Conservation (phyloP, 208 protist genomes). For the Crithidia expoeki region DNA sequence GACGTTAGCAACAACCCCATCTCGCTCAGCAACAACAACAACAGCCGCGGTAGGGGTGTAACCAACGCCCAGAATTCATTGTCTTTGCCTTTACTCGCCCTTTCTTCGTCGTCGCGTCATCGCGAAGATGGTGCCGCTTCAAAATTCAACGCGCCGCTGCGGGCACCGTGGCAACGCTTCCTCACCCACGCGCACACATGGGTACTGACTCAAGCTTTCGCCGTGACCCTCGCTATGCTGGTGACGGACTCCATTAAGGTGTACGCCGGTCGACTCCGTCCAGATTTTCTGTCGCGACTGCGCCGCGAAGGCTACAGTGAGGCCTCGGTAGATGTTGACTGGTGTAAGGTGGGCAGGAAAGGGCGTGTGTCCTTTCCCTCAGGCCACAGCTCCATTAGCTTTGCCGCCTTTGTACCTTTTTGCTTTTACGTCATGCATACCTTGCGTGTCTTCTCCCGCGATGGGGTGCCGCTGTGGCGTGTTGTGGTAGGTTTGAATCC, state of each 20-base stretch:
- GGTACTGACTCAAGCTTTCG: conserved; percentile 56
- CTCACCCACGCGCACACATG: conserved; percentile 48
- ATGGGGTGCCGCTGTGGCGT: conserved; percentile 47
- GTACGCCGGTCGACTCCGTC: conserved; percentile 65
- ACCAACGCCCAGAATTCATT: too few species aligned
- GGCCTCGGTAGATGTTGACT: conserved; percentile 16
- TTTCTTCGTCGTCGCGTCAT: background rate
- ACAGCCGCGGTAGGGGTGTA: background rate
- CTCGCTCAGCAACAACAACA: background rate
- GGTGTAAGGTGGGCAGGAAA: conserved; percentile 40
- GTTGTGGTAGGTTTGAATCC: conserved; percentile 48
- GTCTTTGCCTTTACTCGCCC: background rate
- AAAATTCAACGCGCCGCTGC: background rate
- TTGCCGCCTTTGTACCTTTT: conserved; percentile 67
- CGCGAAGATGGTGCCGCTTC: background rate
- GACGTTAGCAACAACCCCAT: too few species aligned
- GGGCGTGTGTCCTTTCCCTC: conserved; percentile 89
- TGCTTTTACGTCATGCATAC: conserved; percentile 76
- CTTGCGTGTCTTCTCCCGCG: conserved; percentile 38
- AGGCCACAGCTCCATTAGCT: conserved; percentile 87
- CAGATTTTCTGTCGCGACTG: conserved; percentile 70
- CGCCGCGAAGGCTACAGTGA: conserved; percentile 9
- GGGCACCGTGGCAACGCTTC: conserved; percentile 26
- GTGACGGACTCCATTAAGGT: conserved; percentile 61
- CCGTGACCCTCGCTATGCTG: conserved; percentile 47